Percentiles rank a stretch among this genome's conserved stretches.
phyloP scores from a whole-genome alignment of 345 rosid genomes.

The Angophora floribunda region DNA sequence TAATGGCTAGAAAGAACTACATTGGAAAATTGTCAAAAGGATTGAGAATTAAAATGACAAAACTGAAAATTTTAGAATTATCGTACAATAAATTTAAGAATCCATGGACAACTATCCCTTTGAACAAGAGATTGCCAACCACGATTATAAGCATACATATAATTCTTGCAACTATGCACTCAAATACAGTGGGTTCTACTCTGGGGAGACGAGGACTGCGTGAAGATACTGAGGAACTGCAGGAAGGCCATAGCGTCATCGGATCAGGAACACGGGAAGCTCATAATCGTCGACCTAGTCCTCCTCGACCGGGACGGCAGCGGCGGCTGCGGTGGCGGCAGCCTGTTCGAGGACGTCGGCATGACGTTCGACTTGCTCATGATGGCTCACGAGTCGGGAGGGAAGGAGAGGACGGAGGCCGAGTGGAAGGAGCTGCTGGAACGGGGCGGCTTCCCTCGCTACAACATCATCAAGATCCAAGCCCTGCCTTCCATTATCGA shows the following conservation, averaged over 20 bases:
- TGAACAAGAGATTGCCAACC: not conserved
- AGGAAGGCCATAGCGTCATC: not conserved
- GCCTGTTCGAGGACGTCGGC: not conserved
- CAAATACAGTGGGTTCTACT: slow-evolving; percentile 13
- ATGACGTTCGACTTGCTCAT: slow-evolving; percentile 8
- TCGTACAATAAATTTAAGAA: rapidly evolving
- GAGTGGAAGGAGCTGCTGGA: slow-evolving; percentile 19
- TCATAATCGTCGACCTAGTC: slow-evolving; percentile 11
- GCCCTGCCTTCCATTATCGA: slow-evolving; percentile 12
- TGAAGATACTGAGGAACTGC: slow-evolving; percentile 15
- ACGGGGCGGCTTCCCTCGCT: slow-evolving; percentile 22
- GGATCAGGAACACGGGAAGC: not conserved
- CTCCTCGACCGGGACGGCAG: not conserved
- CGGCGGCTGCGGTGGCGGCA: not conserved
- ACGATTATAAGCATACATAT: no score
- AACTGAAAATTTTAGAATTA: not conserved
- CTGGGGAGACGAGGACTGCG: slow-evolving; percentile 13
- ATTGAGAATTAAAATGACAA: not conserved
- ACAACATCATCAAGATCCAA: slow-evolving; percentile 11
- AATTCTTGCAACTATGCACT: not conserved
- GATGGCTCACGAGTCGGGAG: slow-evolving; percentile 10
- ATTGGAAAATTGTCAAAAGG: not conserved
- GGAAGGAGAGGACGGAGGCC: slow-evolving; percentile 14
- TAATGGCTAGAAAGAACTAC: rapidly evolving
- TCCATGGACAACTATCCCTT: not conserved